Evolutionary conservation across 163 green algal genomes (phyloP), one percentile per base, ranked within the genome.

Genomic region (Chlamydomonas reinhardtii): DNA sequence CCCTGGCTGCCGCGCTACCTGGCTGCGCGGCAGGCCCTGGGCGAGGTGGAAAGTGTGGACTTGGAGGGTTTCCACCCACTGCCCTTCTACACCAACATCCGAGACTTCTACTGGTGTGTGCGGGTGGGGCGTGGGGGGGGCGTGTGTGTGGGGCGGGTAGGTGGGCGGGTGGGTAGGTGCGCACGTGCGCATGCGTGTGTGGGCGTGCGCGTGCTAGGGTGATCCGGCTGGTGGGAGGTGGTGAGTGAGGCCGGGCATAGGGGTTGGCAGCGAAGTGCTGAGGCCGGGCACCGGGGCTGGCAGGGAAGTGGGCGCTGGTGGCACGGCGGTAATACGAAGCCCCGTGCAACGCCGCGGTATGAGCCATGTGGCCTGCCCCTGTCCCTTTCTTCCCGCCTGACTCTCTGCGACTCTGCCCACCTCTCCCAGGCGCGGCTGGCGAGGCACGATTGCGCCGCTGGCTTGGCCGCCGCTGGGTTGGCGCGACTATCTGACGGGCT

Each of bases 21-120:
- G 34, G 43, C 48, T 29, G 66, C 39, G 27, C 65, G 77, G 14
- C 6, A 56, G 31, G n/a, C n/a, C 4, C 59, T 76, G 65, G 65
- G 68, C 54, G 79, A 79, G 20, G 1, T 52, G 24, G 5, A 37
- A 11, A 2, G 12, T 0, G 2, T 39, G 37, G 37, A 25, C 4
- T 69, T 86, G 27, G 54, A 77, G 19, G 79, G 79, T 17, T 86
- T 86, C 62, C 79, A 86, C 54, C 52, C 68, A 1, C 25, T 86
- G n/a, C 54, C 69, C 22, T 56, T 79, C 52, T 86, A 73, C 77
- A 76, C 35, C 31, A 84, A n/a, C 14, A 76, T 84, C 24, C 29
- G 77, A 4, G 66, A 70, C 31, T 76, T 71, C 32, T 84, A 75
- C 76, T 66, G 76, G 76, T 75, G 20, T 2, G 66, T 71, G 64